phyloP scores from a whole-genome alignment of 108 stramenopile genomes.

The Nannochloropsis salina region DNA sequence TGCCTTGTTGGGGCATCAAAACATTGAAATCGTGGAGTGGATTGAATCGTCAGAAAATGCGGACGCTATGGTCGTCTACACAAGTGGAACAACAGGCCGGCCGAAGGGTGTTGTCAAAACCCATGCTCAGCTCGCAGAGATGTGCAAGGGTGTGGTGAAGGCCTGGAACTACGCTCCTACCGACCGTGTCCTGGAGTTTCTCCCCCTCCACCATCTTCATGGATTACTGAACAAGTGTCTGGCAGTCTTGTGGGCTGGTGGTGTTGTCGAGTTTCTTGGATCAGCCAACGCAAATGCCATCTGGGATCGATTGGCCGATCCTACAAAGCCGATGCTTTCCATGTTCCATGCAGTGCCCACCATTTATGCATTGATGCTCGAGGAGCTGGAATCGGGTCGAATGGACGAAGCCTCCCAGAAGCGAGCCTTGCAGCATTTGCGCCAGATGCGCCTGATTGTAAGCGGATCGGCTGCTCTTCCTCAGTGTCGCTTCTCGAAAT shows the following conservation, averaged over 20 bases:
- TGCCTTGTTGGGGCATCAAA: background rate
- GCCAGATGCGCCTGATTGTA: slow-evolving; percentile 39
- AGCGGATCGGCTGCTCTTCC: slow-evolving; percentile 48
- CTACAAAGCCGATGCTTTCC: slow-evolving; percentile 16
- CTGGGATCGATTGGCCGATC: slow-evolving; percentile 27
- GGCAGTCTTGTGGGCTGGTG: slow-evolving; percentile 35
- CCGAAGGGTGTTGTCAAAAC: slow-evolving; percentile 49
- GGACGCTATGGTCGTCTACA: slow-evolving; percentile 39
- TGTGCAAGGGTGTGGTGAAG: slow-evolving; percentile 18
- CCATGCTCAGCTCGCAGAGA: slow-evolving; percentile 12
- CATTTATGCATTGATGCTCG: slow-evolving; percentile 37
- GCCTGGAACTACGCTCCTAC: slow-evolving; percentile 33
- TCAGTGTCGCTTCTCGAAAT: background rate
- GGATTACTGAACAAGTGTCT: slow-evolving; percentile 43
- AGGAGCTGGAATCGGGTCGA: background rate
- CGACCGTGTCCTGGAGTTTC: slow-evolving; percentile 40
- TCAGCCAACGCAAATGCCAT: background rate
- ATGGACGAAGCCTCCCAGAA: slow-evolving; percentile 18
- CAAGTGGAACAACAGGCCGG: slow-evolving; percentile 43
- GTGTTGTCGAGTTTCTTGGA: slow-evolving; percentile 34
- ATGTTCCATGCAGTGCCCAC: slow-evolving; percentile 51
- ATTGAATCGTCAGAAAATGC: slow-evolving; percentile 6
- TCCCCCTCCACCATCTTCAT: slow-evolving; percentile 49
- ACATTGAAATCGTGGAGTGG: background rate
- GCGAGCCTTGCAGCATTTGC: background rate